Evolutionary conservation across 495 filamentous ascomycete genomes (phyloP), one percentile per base, ranked within the genome.

Genomic region (Neurospora cerealis): DNA sequence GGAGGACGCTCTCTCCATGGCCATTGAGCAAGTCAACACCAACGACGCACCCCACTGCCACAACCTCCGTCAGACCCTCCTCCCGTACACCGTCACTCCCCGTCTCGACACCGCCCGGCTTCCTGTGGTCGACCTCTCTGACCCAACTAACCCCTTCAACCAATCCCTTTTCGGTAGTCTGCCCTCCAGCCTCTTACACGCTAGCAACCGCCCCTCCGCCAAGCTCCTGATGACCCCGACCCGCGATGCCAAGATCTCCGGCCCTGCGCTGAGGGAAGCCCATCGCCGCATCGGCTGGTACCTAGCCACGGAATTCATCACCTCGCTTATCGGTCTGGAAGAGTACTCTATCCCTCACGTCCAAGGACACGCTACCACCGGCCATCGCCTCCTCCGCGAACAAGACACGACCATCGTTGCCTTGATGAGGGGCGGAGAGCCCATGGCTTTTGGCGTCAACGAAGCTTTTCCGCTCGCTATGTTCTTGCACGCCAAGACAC

Each of bases 361-460:
- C 1, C 87, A 89, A 72, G 87, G 86, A 36, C 73, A 86, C 62
- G 19, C 48, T 9, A 86, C 82, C 4, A 74, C 37, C 1, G 89
- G 90, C n/a, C 83, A 89, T 77, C 85, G 85, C 11, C 83, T 92
- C 9, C 44, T 72, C 0, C 42, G 86, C 48, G 88, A 92, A 79
- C 8, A 80, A 10, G 73, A 80, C 24, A 91, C 89, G 5, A 74
- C 84, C 19, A 91, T 92, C 60, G 84, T 92, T 15, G 80, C 89
- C 0, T 79, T 92, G 34, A 91, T 92, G 90, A 88, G 90, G 38
- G 90, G 87, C 24, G 90, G 90, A 36, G 89, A 91, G 78, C 82
- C 90, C 15, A 89, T 92, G 88, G 90, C 90, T n/a, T 81, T 85
- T 7, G 90, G 90, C 7, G 84, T 92, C 73, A 89, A 78, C 75